Base-by-base conservation (phyloP, 163 green algal genomes). In the Prototheca wickerhamii region DNA sequence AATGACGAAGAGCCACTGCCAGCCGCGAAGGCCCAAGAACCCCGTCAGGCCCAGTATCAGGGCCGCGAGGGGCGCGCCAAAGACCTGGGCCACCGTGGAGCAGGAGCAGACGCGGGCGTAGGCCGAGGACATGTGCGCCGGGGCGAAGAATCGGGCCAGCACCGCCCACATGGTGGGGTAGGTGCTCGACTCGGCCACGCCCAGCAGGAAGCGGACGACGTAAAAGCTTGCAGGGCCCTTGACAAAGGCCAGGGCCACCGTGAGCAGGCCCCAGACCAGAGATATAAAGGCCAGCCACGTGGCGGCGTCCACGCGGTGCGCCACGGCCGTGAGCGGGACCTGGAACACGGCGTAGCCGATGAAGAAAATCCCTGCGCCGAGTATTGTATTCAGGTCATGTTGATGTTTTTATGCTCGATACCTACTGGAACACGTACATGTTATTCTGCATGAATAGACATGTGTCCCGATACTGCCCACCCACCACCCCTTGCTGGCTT, bases 1-100 rank as follows among this genome's bases (percentile, higher is more conserved):
- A 4, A 67, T 33, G 31, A 84, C 26, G 56, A 87, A 87, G 28
- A 87, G 72, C 76, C 75, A 84, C 64, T 80, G 74, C 83, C 83
- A 89, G 60, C 81, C 83, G 0, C 31, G 28, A 32, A 87, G 58
- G 17, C 69, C 79, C 2, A n/a, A 77, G 34, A 33, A 21, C 17
- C 61, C 61, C 33, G 55, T 32, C 25, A 71, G 29, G 3, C 21
- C 32, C 7, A 76, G 58, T 42, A 75, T 59, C 25, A 18, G 32
- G 21, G 73, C 65, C 18, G 73, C 64, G 8, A 77, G 57, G 8
- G 68, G 64, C 3, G 28, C 63, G 20, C 76, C 73, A 18, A 77
- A 17, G 28, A 86, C 73, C 54, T 78, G 68, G 5, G 72, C 73
- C 21, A 80, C 28, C 1, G 70, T 69, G 10, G 67, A 77, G 33